Evolutionary conservation across 805 yeast species (phyloP), one percentile per base, ranked within the genome.

Genomic region (Spathaspora hagerdaliae): DNA sequence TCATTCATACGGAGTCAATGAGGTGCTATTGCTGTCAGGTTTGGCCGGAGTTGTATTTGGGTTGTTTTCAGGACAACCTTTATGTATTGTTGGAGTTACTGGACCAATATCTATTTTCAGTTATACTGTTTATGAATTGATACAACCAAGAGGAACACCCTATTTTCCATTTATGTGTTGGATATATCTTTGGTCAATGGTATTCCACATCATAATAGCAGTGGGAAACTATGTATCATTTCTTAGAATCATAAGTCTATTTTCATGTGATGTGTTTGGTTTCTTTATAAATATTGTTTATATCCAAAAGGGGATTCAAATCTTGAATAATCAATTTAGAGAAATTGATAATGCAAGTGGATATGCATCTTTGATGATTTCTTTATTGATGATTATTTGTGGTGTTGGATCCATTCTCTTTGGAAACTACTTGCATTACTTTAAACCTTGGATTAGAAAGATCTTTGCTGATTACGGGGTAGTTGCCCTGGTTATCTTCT

Each of bases 101-200:
- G 99, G 98, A 0, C 99, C 99, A 0, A 84, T 94, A 12, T 70
- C 96, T 1, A 91, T 92, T 49, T 92, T 94, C 74, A 87, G 87
- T 58, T 90, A 89, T 57, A 94, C 98, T 0, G 91, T 94, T 0
- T 87, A 83, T 59, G 85, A 84, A 48, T 74, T 87, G 41, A 75
- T 87, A 33, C 65, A 60, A 19, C 83, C 87, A 0, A 59, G 75
- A 48, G 75, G 74, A 7, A 68, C 76, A 0, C 74, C 77, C 7
- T 90, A 78, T 60, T 90, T 92, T 65, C 89, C 91, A 13, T 92
- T 92, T 62, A 91, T 94, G 96, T 84, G 92, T 60, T 94, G 98
- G 98, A 72, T 92, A 31, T 87, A 90, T 56, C 71, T 94, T 6
- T 92, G 99, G 99, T 77, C 88, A 4, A 84, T 85, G 87, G 74